Conservation (phyloP, 2,329 filamentous ascomycete genomes). For the Beauveria caledonica region DNA sequence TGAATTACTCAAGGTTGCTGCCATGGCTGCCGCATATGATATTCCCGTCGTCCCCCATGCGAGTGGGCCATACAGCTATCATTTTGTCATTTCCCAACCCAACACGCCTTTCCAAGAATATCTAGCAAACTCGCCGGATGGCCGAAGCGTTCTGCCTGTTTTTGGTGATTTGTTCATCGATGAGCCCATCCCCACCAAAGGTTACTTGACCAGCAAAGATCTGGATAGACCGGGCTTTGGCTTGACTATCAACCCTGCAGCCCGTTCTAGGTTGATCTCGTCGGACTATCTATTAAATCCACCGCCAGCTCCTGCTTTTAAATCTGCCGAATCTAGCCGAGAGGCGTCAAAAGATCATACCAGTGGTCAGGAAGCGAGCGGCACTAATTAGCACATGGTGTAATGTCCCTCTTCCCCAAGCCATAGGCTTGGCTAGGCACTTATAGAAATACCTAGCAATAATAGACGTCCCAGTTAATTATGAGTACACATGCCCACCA, state of each 20-base stretch:
- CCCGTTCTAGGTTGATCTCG: slow-evolving; percentile 62
- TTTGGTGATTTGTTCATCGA: slow-evolving; percentile 88
- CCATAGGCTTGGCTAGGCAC: no score
- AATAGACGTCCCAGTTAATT: no score
- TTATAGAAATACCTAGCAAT: no score
- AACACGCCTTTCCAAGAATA: slow-evolving; percentile 97
- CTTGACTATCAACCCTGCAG: slow-evolving; percentile 74
- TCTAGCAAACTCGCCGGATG: slow-evolving; percentile 84
- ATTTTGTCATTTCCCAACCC: slow-evolving; percentile 88
- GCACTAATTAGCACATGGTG: no score
- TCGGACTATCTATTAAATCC: slow-evolving; percentile 66
- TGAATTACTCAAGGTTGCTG: slow-evolving; percentile 80
- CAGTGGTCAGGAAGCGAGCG: not conserved
- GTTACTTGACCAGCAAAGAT: slow-evolving; percentile 69
- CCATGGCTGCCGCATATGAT: slow-evolving; percentile 87
- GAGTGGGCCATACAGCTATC: slow-evolving; percentile 89
- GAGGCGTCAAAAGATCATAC: not conserved
- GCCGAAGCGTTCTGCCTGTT: slow-evolving; percentile 80
- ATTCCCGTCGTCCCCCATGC: slow-evolving; percentile 94
- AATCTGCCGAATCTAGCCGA: slow-evolving; percentile 19
- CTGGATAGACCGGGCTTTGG: slow-evolving; percentile 89
- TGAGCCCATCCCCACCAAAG: slow-evolving; percentile 79
- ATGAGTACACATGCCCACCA: no score
- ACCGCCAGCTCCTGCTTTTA: slow-evolving; percentile 41
- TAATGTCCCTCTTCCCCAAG: no score